phyloP scores from a whole-genome alignment of 1,284 basidiomycete genomes.

The Sporisorium scitamineum region DNA sequence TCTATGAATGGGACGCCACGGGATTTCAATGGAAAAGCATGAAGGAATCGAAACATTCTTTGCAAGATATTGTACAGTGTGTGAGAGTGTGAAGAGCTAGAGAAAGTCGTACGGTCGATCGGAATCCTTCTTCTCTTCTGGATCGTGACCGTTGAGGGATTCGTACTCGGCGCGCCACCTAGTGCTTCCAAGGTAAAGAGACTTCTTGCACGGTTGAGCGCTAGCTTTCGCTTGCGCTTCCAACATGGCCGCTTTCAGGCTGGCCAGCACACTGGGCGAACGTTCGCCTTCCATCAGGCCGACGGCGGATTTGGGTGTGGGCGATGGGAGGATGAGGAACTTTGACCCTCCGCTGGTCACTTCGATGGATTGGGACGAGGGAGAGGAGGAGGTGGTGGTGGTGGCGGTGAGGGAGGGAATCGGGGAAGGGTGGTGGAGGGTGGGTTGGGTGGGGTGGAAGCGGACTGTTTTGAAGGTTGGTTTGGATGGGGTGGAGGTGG shows the following conservation, averaged over 20 bases:
- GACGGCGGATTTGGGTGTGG: not conserved
- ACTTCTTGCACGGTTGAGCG: slow-evolving; percentile 14
- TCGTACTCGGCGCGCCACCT: slow-evolving; percentile 25
- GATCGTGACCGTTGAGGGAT: not conserved
- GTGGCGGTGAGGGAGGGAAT: not conserved
- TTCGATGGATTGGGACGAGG: no score
- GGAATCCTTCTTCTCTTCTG: not conserved
- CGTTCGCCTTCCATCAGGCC: slow-evolving; percentile 23
- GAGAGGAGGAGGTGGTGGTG: no score
- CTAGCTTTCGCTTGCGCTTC: slow-evolving; percentile 36
- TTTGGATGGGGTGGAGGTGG: not conserved
- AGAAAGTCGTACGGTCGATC: slow-evolving; percentile 27
- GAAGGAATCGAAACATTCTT: not conserved
- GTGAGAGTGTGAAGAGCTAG: not conserved
- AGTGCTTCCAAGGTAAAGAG: slow-evolving; percentile 33
- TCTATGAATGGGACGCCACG: slow-evolving; percentile 61
- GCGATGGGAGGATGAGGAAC: slow-evolving; percentile 10
- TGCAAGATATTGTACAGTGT: slow-evolving; percentile 10
- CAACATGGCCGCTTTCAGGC: slow-evolving; percentile 39
- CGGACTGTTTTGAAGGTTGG: slow-evolving; percentile 22
- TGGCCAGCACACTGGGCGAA: slow-evolving; percentile 24
- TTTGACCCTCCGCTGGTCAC: not conserved
- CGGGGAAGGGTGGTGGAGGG: not conserved
- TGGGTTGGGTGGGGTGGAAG: slow-evolving; percentile 8
- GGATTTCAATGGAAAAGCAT: no score